A percentile compares a stretch with the other conserved stretches of the same genome.
Evolutionary conservation across 306 rosid genomes (phyloP).

Genomic region (Quercus aquifolioides): DNA sequence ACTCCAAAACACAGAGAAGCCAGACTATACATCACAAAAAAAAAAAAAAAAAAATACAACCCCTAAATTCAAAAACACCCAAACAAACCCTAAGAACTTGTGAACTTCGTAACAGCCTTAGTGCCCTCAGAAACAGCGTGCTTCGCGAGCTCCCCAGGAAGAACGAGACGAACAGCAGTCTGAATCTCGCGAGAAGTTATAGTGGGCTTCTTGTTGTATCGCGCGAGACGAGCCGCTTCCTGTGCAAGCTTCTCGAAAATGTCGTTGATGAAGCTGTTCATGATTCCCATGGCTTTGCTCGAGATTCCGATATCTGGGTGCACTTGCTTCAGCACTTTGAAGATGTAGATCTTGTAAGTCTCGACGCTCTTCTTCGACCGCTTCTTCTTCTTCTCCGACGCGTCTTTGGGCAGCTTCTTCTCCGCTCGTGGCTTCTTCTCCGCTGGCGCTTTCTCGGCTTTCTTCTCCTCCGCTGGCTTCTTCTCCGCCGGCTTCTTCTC

Average conservation of each 20-base stretch:
- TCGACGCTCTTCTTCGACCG: constrained; percentile 50
- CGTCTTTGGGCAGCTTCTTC: constrained; percentile 49
- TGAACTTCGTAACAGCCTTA: constrained; percentile 59
- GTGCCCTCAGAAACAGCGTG: constrained; percentile 71
- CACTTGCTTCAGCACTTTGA: constrained; percentile 62
- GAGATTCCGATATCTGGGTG: constrained; percentile 60
- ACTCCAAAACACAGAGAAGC: not conserved
- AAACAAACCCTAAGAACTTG: constrained; percentile 36
- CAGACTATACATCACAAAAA: not conserved
- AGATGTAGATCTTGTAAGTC: constrained; percentile 61
- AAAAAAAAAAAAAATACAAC: not conserved
- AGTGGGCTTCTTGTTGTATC: constrained; percentile 62
- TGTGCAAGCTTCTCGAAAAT: constrained; percentile 61
- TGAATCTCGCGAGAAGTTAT: constrained; percentile 62
- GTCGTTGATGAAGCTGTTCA: constrained; percentile 61
- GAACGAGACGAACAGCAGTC: constrained; percentile 51
- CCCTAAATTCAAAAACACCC: not conserved
- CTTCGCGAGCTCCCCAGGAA: constrained; percentile 59
- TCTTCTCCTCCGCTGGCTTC: constrained; percentile 47
- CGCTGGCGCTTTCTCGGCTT: constrained; percentile 48
- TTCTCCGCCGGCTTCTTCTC: constrained; percentile 56
- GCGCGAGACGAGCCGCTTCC: constrained; percentile 46
- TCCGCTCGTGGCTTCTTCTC: constrained; percentile 61
- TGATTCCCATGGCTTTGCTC: constrained; percentile 59
- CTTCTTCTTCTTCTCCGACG: constrained; percentile 49